Conservation (phyloP, 2,329 filamentous ascomycete species). For the Whalleya microplaca region DNA sequence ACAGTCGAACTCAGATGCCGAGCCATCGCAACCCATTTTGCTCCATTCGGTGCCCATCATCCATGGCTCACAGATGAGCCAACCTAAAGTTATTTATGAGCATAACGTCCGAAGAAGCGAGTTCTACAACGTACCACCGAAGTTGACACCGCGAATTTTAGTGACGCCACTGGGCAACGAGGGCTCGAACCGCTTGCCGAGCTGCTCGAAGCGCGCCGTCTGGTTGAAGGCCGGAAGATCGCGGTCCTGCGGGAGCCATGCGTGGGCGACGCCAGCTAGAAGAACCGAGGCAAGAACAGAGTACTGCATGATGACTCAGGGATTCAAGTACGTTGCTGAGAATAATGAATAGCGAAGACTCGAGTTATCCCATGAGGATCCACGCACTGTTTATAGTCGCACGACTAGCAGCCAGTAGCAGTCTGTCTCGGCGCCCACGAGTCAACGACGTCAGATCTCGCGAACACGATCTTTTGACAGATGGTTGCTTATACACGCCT, state of each 20-base stretch:
- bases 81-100: conserved; percentile 17
- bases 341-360: too few relatives aligned
- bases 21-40: conserved; percentile 26
- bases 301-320: conserved; percentile 26
- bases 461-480: background rate
- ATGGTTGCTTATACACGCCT: too few relatives aligned
- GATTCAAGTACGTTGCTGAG: background rate
- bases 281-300: conserved; percentile 29
- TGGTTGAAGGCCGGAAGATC: conserved; percentile 40
- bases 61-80: conserved; percentile 28
- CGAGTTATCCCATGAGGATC: background rate
- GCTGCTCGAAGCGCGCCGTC: conserved; percentile 36
- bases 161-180: conserved; percentile 26
- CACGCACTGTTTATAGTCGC: background rate
- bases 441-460: background rate
- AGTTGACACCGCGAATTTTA: conserved; percentile 32
- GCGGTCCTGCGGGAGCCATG: conserved; percentile 38
- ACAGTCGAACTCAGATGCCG: conserved; percentile 28
- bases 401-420: background rate
- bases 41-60: conserved; percentile 28
- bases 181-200: conserved; percentile 39
- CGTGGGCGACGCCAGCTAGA: conserved; percentile 28
- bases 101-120: background rate
- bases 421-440: too few relatives aligned
- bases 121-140: conserved; percentile 22